Evolutionary conservation across 2,329 filamentous ascomycete genomes (phyloP), one percentile per base, ranked within the genome.

Genomic region (Westerdykella aurantiaca): DNA sequence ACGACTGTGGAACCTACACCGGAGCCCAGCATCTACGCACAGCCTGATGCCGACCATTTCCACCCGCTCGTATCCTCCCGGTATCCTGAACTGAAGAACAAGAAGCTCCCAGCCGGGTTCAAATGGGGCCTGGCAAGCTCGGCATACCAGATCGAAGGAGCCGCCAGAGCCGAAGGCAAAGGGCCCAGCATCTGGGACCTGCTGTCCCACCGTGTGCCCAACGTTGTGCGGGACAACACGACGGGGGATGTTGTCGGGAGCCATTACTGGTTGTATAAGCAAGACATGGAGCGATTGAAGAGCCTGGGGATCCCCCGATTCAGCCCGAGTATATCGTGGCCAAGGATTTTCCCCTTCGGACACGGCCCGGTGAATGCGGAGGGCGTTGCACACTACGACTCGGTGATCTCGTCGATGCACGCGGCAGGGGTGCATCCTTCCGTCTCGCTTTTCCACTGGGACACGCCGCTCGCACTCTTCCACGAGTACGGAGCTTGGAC

Each of bases 111-210:
- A 0, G 49, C 60, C 4, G 61, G 66, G 23, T 74, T 74, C 44
- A 60, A 64, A 25, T 71, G 69, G 69, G 69, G 69, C 3, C 53
- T 71, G 10, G 69, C 67, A 35, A 64, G 66, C 17, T 65, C 61
- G 5, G 57, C 66, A 0, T 71, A 70, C 41, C 69, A 72, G 45
- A 67, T 71, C 39, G 69, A 72, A 47, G 69, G 69, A n/a, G 69
- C 68, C 4, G 69, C 65, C 3, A 64, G 66, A 42, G 66, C 66
- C 25, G 69, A 71, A 45, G 69, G 69, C 3, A 69, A 69, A 45
- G 68, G 69, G 1, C 69, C 69, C 3, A 67, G 61, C 25, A 69
- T 71, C n/a, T 72, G 69, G 69, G 69, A 71, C 51, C 46, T 72
- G 33, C 50, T 74, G n/a, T 52, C 64, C 11, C 71, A 71, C 40